Percentiles rank a stretch among this genome's conserved stretches.
Conservation (phyloP, 2,329 filamentous ascomycete species). For the Fonsecaea multimorphosa region DNA sequence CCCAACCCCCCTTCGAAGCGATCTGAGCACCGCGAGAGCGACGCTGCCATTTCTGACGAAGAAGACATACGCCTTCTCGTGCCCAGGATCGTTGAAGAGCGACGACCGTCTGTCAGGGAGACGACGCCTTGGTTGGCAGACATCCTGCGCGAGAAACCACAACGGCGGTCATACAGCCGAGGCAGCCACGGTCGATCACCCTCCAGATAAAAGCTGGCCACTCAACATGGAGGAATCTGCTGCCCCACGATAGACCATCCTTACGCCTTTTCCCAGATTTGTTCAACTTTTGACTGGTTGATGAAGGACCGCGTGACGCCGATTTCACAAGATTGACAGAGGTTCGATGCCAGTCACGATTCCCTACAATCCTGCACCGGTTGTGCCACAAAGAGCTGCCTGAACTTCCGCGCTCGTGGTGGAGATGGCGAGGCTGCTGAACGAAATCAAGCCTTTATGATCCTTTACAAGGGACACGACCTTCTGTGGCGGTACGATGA, state of each 20-base stretch:
- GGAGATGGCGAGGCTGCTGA: not conserved
- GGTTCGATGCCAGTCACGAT: not conserved
- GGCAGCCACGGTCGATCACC: conserved; percentile 34
- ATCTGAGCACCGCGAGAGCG: conserved; percentile 26
- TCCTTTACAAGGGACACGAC: not conserved
- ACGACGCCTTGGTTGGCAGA: conserved; percentile 35
- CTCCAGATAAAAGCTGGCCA: conserved; percentile 25
- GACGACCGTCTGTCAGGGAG: conserved; percentile 33
- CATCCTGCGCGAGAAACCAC: conserved; percentile 36
- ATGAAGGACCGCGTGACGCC: not conserved
- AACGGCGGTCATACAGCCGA: conserved; percentile 27
- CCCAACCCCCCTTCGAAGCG: conserved; percentile 16
- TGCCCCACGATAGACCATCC: not conserved
- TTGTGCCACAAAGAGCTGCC: not conserved
- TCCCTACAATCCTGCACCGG: not conserved
- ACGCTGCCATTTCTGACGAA: conserved; percentile 27
- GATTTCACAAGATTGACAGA: not conserved
- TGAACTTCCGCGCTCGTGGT: not conserved
- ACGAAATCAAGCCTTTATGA: not conserved
- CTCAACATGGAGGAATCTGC: not conserved
- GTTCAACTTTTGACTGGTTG: not conserved
- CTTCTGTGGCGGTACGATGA: not conserved
- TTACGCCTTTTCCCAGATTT: not conserved
- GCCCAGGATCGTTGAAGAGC: conserved; percentile 32
- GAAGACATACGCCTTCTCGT: conserved; percentile 29